Evolutionary conservation across 2,329 filamentous ascomycete species (phyloP), one percentile per base, ranked within the genome.

Genomic region (Trichoderma sp.): DNA sequence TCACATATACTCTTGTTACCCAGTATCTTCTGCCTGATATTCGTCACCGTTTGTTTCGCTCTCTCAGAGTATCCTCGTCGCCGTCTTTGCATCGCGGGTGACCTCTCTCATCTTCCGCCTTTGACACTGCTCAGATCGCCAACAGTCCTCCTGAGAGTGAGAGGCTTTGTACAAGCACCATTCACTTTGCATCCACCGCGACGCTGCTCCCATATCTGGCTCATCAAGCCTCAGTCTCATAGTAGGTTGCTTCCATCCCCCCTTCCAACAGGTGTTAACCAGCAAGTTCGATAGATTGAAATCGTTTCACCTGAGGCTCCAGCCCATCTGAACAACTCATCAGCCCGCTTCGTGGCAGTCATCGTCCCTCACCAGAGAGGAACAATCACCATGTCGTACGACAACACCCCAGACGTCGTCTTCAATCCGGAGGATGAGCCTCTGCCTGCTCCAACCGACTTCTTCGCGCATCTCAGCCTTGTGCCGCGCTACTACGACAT

Each of bases 381-480:
- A 43, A 26, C 7, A 21, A 14, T 17, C 19, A 55, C 39, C 48
- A 62, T 63, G 60, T 12, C 50, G 19, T 47, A 55, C 41, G 60
- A 63, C 10, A 28, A 21, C 10, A 26, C 41, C 5, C 50, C 50
- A 5, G 60, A 63, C 1, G 43, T 30, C 4, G 21, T 63, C 5
- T 63, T 63, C 15, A 63, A 63, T 9, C 30, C 41, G 7, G 14
- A 19, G n/a, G 50, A 9, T 15, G 48, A 34, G 28, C 10, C 15
- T 21, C 54, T 63, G 60, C 41, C 60, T 17, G n/a, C 21, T 9
- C 7, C 15, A 26, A 39, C 41, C 6, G 19, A 34, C 1, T 15
- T 63, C 7, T 55, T 63, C 43, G n/a, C 1, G 0, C 19, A 54
- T 3, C n/a, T 24, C 19, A 43, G 5, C 1, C n/a, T 26, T 1